Conservation (phyloP, 208 protist genomes). For the Leishmania martiniquensis region DNA sequence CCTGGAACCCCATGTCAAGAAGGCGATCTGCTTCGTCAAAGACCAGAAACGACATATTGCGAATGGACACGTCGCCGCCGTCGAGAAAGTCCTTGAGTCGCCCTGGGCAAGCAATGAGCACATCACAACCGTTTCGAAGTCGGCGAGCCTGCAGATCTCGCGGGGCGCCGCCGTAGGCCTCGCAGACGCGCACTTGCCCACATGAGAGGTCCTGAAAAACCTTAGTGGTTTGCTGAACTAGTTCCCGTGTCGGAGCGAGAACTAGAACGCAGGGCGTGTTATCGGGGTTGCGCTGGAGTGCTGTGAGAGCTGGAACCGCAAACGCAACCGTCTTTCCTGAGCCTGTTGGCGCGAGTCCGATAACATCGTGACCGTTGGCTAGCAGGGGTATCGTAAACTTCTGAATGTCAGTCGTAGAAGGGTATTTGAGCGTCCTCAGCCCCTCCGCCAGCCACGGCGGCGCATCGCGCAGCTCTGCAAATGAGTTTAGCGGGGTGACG, state of each 20-base stretch:
- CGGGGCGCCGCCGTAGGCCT: conserved; percentile 82
- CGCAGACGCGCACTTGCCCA: conserved; percentile 63
- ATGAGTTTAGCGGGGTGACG: conserved; percentile 64
- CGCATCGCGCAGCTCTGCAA: conserved; percentile 52
- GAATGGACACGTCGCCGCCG: conserved; percentile 87
- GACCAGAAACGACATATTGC: conserved; percentile 94
- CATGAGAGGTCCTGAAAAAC: conserved; percentile 83
- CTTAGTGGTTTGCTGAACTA: conserved; percentile 98
- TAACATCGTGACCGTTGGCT: conserved; percentile 92
- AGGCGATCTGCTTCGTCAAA: conserved; percentile 99
- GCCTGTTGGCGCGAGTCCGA: conserved; percentile 98
- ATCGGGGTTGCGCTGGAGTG: conserved; percentile 45
- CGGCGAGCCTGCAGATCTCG: conserved; percentile 64
- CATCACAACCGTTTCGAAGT: conserved; percentile 80
- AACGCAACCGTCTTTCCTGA: conserved; percentile 99
- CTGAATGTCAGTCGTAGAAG: conserved; percentile 88
- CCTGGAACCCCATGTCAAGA: conserved; percentile 94
- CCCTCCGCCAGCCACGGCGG: conserved; percentile 75
- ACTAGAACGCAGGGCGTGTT: conserved; percentile 93
- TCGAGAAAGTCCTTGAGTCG: conserved; percentile 96
- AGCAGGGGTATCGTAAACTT: conserved; percentile 87
- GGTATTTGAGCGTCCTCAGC: conserved; percentile 55
- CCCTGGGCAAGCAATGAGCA: conserved; percentile 98
- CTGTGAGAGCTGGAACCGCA: conserved; percentile 92
- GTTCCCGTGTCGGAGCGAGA: conserved; percentile 98